Base-by-base conservation (phyloP, 73 alveolate species). In the Tetrahymena thermophila region DNA sequence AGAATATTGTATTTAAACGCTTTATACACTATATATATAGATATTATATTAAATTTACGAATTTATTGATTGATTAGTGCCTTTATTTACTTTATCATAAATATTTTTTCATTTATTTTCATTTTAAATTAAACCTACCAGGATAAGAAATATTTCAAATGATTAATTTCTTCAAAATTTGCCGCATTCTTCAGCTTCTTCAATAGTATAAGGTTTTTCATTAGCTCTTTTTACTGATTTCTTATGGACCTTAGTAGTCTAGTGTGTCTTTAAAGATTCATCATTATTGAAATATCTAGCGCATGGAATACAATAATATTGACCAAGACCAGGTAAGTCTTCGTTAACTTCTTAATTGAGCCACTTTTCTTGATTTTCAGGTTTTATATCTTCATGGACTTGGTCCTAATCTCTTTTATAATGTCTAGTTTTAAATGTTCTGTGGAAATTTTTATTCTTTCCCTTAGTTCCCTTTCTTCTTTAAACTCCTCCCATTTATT, bases 321-420 rank as follows among this genome's bases (percentile, higher is more conserved):
- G 96, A 0, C 98, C 98, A 94, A 97, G 95, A 35, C 98, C 98
- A 25, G 98, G 98, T 93, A 97, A 94, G 25, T 96, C 97, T 97
- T 97, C 98, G 96, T 97, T 97, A 42, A 97, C 96, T 94, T 94
- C 96, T 85, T 96, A 84, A 43, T 96, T 89, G 42, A 93, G 25
- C 96, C 95, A 96, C 96, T 96, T 96, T 85, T 95, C 93, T 44
- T 93, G 84, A 58, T 97, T 97, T 93, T 97, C 96, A 4, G 98
- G 98, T 43, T 97, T 96, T 50, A 97, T 95, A 93, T 97, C 98
- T 43, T 97, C 97, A 16, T 96, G 97, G 5, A 97, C 95, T 85
- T 97, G 94, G 71, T 97, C 98, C 13, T 95, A 93, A 94, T 96
- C 98, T 96, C 96, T 97, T 71, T 43, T 96, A 89, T 97, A 95